A percentile compares a stretch with the other conserved stretches of the same genome.
Evolutionary conservation across 345 rosid genomes (phyloP).

Genomic region (Dipteronia dyeriana): DNA sequence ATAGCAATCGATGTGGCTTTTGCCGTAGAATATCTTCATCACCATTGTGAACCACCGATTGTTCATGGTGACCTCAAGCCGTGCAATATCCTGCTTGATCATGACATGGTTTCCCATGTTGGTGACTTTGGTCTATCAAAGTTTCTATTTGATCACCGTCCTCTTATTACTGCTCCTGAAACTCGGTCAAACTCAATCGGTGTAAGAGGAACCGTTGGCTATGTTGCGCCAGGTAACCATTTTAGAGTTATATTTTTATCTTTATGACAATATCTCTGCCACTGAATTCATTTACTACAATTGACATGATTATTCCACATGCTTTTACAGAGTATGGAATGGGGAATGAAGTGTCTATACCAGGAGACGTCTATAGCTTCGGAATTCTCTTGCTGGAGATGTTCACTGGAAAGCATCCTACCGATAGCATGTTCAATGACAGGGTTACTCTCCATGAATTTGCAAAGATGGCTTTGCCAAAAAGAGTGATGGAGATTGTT

Average conservation of each 20-base stretch:
- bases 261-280: too few relatives aligned
- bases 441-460: not conserved
- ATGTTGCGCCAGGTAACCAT: too few relatives aligned
- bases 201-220: too few relatives aligned
- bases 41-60: constrained; percentile 14
- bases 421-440: not conserved
- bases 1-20: too few relatives aligned
- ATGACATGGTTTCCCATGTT: constrained; percentile 20
- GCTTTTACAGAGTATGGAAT: not conserved
- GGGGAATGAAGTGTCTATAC: not conserved
- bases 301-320: not conserved
- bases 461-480: not conserved
- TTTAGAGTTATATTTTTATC: not conserved
- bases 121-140: constrained; percentile 27
- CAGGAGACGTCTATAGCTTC: constrained; percentile 4
- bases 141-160: too few relatives aligned
- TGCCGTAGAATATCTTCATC: constrained; percentile 30
- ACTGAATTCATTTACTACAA: not conserved
- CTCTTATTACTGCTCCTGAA: too few relatives aligned
- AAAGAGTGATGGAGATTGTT: constrained; percentile 1
- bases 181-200: too few relatives aligned
- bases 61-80: constrained; percentile 31
- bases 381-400: constrained; percentile 5
- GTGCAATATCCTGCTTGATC: constrained; percentile 24
- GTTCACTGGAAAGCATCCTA: not conserved